Base-by-base conservation (phyloP, 306 rosid species). In the Albizia julibrissin region DNA sequence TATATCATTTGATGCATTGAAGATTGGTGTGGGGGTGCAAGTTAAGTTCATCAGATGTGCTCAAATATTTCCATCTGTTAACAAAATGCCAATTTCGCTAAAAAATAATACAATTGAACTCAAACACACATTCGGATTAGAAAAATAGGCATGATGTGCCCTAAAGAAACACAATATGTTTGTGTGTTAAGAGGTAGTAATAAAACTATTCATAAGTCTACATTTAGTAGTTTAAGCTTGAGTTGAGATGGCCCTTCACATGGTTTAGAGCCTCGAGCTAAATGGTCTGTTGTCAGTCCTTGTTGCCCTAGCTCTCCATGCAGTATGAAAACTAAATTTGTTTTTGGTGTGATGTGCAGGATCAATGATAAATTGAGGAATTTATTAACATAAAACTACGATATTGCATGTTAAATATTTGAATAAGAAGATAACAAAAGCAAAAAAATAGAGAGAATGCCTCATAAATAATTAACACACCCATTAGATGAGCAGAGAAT, bases 61-160 rank as follows among this genome's bases (percentile, higher is more conserved):
- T 18, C 58, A 31, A 6, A 29, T 69, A 69, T 59, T 80, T 74
- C 47, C 31, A 27, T 49, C 56, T 72, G 54, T 61, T 27, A 47
- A 61, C 58, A 0, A 4, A 77, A 83, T 43, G 42, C 66, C 75
- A 24, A 62, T n/a, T 50, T 71, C 73, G 16, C 73, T 42, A 46
- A 27, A 66, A 62, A 37, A 14, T 58, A 19, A 43, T 34, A 29
- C 65, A 67, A 59, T 26, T 49, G 52, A 52, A 44, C 78, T 13
- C 66, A 0, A 3, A 70, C 34, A 76, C 24, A 64, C 37, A 7
- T 27, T 42, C 43, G 37, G 31, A 50, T 68, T 31, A 21, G 65
- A 71, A 56, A 78, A 34, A 77, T 69, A 67, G 67, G 64, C 68
- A 43, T 79, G 65, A 46, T 64, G 34, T 49, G 62, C 37, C 56